A percentile compares a stretch with the other conserved stretches of the same genome.
Evolutionary conservation across 306 rosid genomes (phyloP).

Genomic region (Heteromeles arbutifolia): DNA sequence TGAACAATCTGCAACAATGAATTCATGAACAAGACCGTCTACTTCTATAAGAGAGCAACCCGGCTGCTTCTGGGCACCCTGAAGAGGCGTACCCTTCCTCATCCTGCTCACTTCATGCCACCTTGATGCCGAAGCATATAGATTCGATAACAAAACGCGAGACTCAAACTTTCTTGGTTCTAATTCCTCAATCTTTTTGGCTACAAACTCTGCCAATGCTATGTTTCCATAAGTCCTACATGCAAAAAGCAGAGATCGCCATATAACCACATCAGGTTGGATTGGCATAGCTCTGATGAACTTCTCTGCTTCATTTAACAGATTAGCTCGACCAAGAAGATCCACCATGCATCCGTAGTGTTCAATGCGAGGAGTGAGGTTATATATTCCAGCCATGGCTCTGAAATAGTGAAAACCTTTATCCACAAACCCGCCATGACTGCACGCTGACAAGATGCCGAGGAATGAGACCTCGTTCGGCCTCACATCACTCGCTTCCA

Average conservation of each 20-base stretch:
- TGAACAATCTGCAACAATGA: conserved; percentile 5
- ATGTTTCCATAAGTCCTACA: not conserved
- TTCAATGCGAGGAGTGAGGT: conserved; percentile 9
- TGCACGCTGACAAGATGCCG: conserved; percentile 13
- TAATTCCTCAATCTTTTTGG: conserved; percentile 8
- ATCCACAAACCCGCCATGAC: conserved; percentile 12
- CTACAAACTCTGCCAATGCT: conserved; percentile 12
- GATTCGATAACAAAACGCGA: conserved; percentile 8
- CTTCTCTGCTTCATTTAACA: conserved; percentile 9
- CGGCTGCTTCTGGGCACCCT: conserved; percentile 9
- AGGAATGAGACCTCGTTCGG: conserved; percentile 10
- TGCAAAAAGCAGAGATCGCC: conserved; percentile 23
- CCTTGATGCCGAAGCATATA: conserved; percentile 15
- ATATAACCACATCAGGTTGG: conserved; percentile 11
- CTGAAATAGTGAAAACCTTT: not conserved
- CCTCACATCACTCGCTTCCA: conserved; percentile 6
- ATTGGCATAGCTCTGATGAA: conserved; percentile 18
- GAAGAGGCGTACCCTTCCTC: conserved; percentile 2
- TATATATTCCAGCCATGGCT: conserved; percentile 2
- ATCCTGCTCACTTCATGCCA: conserved; percentile 16
- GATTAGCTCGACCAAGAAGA: conserved; percentile 25
- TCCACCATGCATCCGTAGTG: conserved; percentile 19
- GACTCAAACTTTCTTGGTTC: conserved; percentile 9
- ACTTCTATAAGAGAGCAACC: conserved; percentile 23
- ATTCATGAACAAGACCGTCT: conserved; percentile 15